phyloP scores from a whole-genome alignment of 129 eudicot species.

The Kitagawia praeruptora region DNA sequence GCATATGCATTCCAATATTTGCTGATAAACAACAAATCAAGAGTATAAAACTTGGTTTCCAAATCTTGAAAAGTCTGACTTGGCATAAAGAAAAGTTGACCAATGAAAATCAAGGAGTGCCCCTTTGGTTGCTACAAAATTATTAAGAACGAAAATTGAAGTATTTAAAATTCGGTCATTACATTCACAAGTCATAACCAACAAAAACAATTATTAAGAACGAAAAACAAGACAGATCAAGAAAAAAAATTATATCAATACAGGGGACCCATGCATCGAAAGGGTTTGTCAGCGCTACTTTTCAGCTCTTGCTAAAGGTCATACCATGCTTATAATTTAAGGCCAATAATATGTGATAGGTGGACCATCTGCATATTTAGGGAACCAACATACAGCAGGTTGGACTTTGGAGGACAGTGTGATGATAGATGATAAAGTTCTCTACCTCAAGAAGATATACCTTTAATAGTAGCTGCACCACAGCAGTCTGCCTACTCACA shows the following conservation, averaged over 20 bases:
- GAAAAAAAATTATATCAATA: too few species aligned
- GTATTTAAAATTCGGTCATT: too few species aligned
- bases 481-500: constrained; percentile 77
- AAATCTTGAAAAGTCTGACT: not conserved
- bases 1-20: not conserved
- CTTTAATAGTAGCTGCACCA: constrained; percentile 66
- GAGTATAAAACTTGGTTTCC: not conserved
- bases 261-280: too few species aligned
- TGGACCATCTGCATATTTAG: not conserved
- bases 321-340: not conserved
- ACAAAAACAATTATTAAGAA: too few species aligned
- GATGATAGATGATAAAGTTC: not conserved
- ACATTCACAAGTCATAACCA: too few species aligned
- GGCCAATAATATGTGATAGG: not conserved
- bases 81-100: not conserved
- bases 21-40: not conserved
- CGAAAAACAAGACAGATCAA: too few species aligned
- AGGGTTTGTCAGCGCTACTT: not conserved
- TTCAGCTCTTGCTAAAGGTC: not conserved
- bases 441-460: constrained; percentile 26
- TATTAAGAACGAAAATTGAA: too few species aligned
- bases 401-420: not conserved
- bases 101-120: not conserved
- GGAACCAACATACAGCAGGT: not conserved
- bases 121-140: too few species aligned